Percentiles rank a stretch among this genome's conserved stretches.
phyloP scores from a whole-genome alignment of 2,329 filamentous ascomycete species.

The Esteya vermicola region DNA sequence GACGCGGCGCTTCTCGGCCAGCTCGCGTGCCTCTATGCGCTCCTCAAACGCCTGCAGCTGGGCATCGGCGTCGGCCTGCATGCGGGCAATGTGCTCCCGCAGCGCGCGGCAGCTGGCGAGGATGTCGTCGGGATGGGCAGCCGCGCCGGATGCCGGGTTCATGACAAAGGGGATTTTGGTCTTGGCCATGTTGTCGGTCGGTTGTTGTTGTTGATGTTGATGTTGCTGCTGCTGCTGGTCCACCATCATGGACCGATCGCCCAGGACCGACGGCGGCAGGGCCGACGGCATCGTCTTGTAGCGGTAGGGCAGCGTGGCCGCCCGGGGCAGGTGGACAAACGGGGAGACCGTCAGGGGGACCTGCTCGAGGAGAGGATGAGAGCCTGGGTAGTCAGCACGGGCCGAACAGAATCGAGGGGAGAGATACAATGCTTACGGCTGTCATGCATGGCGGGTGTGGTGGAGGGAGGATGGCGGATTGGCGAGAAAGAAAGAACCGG shows the following conservation, averaged over 20 bases:
- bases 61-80: slow-evolving; percentile 52
- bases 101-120: slow-evolving; percentile 67
- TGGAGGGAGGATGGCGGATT: too few species aligned
- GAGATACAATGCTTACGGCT: slow-evolving; percentile 5
- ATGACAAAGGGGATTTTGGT: slow-evolving; percentile 60
- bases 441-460: slow-evolving; percentile 6
- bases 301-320: slow-evolving; percentile 86
- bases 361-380: slow-evolving; percentile 81
- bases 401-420: too few species aligned
- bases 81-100: slow-evolving; percentile 56
- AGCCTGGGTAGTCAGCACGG: slow-evolving; percentile 32
- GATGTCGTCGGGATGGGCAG: slow-evolving; percentile 79
- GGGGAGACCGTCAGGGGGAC: slow-evolving; percentile 88
- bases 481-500: too few species aligned
- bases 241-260: slow-evolving; percentile 17
- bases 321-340: slow-evolving; percentile 78
- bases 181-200: slow-evolving; percentile 20
- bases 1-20: slow-evolving; percentile 66
- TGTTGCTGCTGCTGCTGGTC: slow-evolving; percentile 16
- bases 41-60: slow-evolving; percentile 59
- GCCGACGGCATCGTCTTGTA: slow-evolving; percentile 84
- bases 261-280: slow-evolving; percentile 54
- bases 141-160: slow-evolving; percentile 63
- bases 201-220: not conserved
- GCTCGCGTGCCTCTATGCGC: slow-evolving; percentile 46